Percentiles rank a stretch among this genome's conserved stretches.
Conservation (phyloP, 805 yeast species). For the Hanseniaspora thailandica region DNA sequence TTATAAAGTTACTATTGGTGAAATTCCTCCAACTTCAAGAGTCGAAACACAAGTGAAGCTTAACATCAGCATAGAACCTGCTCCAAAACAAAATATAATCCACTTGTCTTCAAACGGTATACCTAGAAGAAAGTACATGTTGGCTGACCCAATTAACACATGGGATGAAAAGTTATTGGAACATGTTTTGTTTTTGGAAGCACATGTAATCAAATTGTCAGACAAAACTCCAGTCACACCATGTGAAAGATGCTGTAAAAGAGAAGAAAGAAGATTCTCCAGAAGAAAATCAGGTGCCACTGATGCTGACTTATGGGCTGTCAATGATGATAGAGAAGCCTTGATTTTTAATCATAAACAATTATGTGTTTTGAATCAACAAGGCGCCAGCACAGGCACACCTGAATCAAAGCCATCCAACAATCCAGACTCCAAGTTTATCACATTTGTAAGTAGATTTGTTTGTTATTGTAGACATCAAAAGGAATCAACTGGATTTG, state of each 20-base stretch:
- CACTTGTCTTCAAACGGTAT: constrained; percentile 81
- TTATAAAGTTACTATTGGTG: constrained; percentile 1
- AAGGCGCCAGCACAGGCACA: neutral
- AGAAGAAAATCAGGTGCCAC: constrained; percentile 75
- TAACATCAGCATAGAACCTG: constrained; percentile 53
- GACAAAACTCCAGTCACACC: constrained; percentile 51
- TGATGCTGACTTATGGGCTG: constrained; percentile 68
- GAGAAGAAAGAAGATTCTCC: constrained; percentile 89
- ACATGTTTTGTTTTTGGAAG: constrained; percentile 56
- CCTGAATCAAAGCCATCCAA: constrained; percentile 15
- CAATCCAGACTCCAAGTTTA: constrained; percentile 24
- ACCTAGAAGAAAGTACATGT: constrained; percentile 72
- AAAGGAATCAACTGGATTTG: constrained; percentile 75
- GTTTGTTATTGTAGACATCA: constrained; percentile 97
- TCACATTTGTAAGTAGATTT: constrained; percentile 57
- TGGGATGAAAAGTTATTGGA: constrained; percentile 40
- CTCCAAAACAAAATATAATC: constrained; percentile 60
- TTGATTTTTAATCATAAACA: constrained; percentile 87
- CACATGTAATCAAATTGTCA: constrained; percentile 61
- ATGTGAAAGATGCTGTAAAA: constrained; percentile 77
- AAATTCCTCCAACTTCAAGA: constrained; percentile 66
- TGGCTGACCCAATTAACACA: constrained; percentile 33
- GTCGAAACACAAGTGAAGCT: constrained; percentile 94
- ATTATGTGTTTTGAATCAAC: constrained; percentile 39
- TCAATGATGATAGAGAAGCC: constrained; percentile 63